Base-by-base conservation (phyloP, 2,329 filamentous ascomycete genomes). In the Epichloe festucae region DNA sequence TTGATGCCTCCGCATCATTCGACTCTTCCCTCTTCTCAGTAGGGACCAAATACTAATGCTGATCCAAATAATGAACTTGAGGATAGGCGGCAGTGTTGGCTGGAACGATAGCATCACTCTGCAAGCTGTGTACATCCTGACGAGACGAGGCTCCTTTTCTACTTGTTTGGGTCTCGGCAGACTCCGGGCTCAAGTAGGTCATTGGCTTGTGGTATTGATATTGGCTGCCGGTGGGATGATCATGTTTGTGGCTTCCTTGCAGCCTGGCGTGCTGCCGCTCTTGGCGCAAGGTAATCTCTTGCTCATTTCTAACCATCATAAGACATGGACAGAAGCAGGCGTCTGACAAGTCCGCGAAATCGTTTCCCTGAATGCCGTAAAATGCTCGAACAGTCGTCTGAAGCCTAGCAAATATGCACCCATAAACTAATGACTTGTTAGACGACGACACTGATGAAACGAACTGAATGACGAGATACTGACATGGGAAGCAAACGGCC, bases 211-310 rank as follows among this genome's bases (percentile, higher is more conserved):
- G 46, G 3, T 57, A 27, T 14, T 52, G 46, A 46, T 66, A 66
- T 31, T 53, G 58, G 12, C 52, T 57, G 15, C 36, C 31, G 15
- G 52, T 40, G 11, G 48, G 52, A 41, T 46, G 43, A 5, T 42
- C 35, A 5, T 43, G 51, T n/a, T 43, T 50, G 14, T 54, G 55
- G 23, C 49, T 41, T 12, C 46, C 53, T 7, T 52, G 54, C 42
- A 54, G 50, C 5, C 23, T 50, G 8, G 40, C 50, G 36, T 54
- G 51, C 40, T 54, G 51, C 40, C 55, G 50, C 39, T 48, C 57
- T 46, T 67, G 60, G 31, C 67, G 64, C 21, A 60, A 31, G 0
- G 60, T 47, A 34, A 69, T 66, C 52, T 70, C 67, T 11, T 63
- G 55, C 39, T 70, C 64, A 34, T 57, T 61, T 3, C 60, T 57